Evolutionary conservation across 2,329 filamentous ascomycete species (phyloP).

Genomic region (Neophaeococcomyces mojaviensis): DNA sequence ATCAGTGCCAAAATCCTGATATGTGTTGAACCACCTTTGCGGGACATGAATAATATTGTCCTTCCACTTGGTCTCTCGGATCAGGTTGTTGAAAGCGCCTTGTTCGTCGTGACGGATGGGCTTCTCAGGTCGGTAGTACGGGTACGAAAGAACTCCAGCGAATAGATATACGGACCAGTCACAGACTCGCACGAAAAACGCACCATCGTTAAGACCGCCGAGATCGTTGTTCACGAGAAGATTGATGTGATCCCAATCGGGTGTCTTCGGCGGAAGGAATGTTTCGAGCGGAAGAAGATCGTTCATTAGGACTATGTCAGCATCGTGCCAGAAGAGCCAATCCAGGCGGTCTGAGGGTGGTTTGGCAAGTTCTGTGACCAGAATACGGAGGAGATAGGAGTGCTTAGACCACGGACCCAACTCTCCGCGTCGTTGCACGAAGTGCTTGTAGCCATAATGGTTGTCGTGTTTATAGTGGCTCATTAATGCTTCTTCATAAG

Average conservation of each 20-base stretch:
- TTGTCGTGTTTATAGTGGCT: constrained; percentile 24
- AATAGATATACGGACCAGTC: constrained; percentile 29
- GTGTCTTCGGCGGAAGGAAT: constrained; percentile 27
- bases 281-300: constrained; percentile 27
- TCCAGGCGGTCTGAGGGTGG: constrained; percentile 26
- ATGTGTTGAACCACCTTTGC: constrained; percentile 19
- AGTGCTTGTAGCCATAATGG: constrained; percentile 9
- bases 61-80: constrained; percentile 10
- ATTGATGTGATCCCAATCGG: constrained; percentile 25
- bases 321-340: constrained; percentile 33
- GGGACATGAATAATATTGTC: constrained; percentile 12
- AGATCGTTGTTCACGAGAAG: constrained; percentile 27
- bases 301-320: constrained; percentile 30
- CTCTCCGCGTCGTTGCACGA: constrained; percentile 4
- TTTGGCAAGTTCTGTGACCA: constrained; percentile 30
- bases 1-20: constrained; percentile 9
- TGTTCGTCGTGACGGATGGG: constrained; percentile 22
- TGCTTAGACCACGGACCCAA: constrained; percentile 18
- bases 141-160: constrained; percentile 25
- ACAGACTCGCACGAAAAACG: constrained; percentile 30
- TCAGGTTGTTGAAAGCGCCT: constrained; percentile 11
- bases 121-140: constrained; percentile 19
- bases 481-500: constrained; percentile 31
- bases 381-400: constrained; percentile 22
- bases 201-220: constrained; percentile 30